Conservation (phyloP, 805 yeast genomes). For the Ogataea minuta region DNA sequence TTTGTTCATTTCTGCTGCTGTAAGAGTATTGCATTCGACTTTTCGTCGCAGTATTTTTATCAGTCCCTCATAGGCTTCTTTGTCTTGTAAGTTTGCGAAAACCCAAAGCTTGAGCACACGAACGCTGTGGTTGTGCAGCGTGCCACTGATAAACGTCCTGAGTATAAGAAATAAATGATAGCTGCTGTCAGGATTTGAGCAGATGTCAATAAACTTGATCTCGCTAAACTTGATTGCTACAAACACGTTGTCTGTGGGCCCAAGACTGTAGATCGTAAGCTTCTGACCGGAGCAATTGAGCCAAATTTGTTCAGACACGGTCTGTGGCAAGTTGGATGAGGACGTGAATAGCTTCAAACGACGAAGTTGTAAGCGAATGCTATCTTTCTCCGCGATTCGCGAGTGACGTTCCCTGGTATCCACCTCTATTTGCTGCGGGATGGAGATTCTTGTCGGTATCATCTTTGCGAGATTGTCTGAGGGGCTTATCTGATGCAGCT, state of each 20-base stretch:
- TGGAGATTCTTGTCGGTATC: conserved; percentile 9
- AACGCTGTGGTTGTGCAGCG: conserved; percentile 2
- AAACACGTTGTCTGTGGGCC: conserved; percentile 4
- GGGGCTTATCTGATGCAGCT: conserved; percentile 16
- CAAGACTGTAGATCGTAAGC: conserved; percentile 9
- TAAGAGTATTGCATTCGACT: conserved; percentile 8
- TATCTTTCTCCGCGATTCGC: neutral
- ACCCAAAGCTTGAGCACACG: conserved; percentile 14
- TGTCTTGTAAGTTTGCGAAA: conserved; percentile 9
- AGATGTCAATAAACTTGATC: conserved; percentile 12
- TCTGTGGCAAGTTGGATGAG: conserved; percentile 3
- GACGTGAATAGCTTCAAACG: conserved; percentile 11
- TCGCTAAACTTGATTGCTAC: conserved; percentile 7
- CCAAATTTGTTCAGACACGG: conserved; percentile 9
- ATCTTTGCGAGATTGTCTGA: conserved; percentile 14
- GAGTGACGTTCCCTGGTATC: conserved; percentile 10
- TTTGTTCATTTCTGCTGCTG: conserved; percentile 15
- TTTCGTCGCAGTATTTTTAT: neutral
- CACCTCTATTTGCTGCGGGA: conserved; percentile 12
- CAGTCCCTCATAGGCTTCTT: conserved; percentile 6
- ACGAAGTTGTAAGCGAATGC: neutral
- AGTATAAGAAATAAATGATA: conserved; percentile 11
- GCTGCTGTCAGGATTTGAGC: conserved; percentile 12
- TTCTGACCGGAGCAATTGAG: conserved; percentile 3
- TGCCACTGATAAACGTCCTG: conserved; percentile 6